Percentiles rank a stretch among this genome's conserved stretches.
These are phyloP conservation scores for Geotrichum citri-aurantii DNA, from an alignment of 1,139 yeast genomes.

Conservation along the genomic window DNA sequence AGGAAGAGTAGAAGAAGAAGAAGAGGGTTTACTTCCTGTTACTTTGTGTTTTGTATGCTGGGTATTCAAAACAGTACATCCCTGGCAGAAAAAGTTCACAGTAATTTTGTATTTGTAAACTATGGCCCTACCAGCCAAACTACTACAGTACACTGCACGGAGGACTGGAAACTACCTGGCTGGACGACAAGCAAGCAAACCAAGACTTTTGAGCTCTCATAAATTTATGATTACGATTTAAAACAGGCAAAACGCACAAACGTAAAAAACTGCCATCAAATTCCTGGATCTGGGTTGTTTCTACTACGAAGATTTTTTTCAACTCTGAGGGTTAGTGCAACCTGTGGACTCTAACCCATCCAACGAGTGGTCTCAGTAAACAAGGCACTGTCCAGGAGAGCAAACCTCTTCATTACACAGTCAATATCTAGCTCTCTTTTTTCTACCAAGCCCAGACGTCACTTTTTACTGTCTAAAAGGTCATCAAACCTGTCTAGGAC, in stretches of 20 bases:
- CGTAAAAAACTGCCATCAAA: too few species aligned
- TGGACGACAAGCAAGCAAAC: too few species aligned
- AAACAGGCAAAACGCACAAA: not conserved
- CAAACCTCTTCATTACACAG: not conserved
- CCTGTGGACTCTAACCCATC: not conserved
- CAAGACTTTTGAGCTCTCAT: too few species aligned
- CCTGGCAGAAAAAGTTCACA: too few species aligned
- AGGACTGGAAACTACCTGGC: not conserved
- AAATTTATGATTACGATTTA: not conserved
- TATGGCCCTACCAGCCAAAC: not conserved
- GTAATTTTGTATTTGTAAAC: not conserved
- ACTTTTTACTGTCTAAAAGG: too few species aligned
- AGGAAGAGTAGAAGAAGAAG: not conserved
- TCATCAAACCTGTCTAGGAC: too few species aligned
- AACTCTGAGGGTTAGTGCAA: not conserved
- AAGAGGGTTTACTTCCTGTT: not conserved
- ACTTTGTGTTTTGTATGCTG: not conserved
- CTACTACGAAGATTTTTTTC: too few species aligned
- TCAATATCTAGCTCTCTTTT: too few species aligned
- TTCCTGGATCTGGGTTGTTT: too few species aligned
- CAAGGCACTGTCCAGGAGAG: not conserved
- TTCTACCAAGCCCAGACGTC: not conserved
- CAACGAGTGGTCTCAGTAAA: not conserved
- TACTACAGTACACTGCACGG: not conserved
- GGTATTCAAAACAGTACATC: not conserved